Evolutionary conservation across 2,329 filamentous ascomycete genomes (phyloP), one percentile per base, ranked within the genome.

Genomic region (Juglanconis juglandina): DNA sequence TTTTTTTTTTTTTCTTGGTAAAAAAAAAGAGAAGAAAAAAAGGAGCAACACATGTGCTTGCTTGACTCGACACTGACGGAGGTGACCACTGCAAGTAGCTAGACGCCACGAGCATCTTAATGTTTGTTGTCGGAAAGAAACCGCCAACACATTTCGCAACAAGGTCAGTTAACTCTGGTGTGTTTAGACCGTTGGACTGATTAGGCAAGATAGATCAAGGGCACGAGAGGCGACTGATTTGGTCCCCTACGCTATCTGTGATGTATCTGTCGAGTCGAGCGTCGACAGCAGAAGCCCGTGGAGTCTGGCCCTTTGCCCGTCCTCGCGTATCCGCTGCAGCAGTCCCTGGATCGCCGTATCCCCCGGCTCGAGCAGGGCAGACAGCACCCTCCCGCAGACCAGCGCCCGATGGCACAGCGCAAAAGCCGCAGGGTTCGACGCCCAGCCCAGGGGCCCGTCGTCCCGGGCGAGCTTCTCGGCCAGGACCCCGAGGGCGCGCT

Each of bases 361-460:
- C 11, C 60, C 60, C 10, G 54, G 44, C 5, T 37, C 37, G n/a
- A 67, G 46, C 32, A 65, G 33, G 6, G 30, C 41, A 11, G 51
- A 47, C 54, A 65, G 34, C 5, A 75, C 72, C 24, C 70, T 69
- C 1, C 74, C 76, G 33, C 72, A 69, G 3, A 75, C 66, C n/a
- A 82, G 50, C n/a, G 84, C 67, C 13, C 78, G 75, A 5, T 77
- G 75, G 51, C 82, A 84, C 47, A 89, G 74, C 2, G 81, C 79
- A 70, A 92, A 94, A 1, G 87, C 83, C 35, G 87, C 83, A 1
- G 86, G 80, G 59, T 87, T 86, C 1, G 87, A 87, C 1, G 84
- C 83, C 87, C 89, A 92, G 6, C 91, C 90, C 39, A 96, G 74
- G 8, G 88, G 80, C 0, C 88, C 88, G 68, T 92, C 89, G 1